Evolutionary conservation across 2,329 filamentous ascomycete species (phyloP), one percentile per base, ranked within the genome.

Genomic region (Aspergillus sp.): DNA sequence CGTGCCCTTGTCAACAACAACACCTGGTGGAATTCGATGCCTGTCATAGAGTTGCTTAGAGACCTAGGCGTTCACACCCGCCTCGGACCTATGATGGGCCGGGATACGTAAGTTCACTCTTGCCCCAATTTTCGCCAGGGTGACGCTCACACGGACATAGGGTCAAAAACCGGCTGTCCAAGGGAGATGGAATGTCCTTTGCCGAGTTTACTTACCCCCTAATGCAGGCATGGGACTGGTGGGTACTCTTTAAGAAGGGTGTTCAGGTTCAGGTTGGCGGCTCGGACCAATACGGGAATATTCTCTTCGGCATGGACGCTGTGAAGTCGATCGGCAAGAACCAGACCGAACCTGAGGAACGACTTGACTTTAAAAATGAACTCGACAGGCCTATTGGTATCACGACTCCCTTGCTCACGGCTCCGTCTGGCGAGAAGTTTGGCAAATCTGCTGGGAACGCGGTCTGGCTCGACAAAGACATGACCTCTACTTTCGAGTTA

Each of bases 201-300:
- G 89, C 91, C 38, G 95, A 99, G 73, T 96, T 99, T 75, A 85
- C 88, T 44, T 99, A 99, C 71, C 95, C 96, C 1, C 79, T 99
- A 15, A 86, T 98, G 69, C 95, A 99, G 74, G 92, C 90, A 21
- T 98, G 93, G 90, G 95, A 99, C 75, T 99, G 93, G 86, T 98
- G 91, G 91, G 84, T 90, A 67, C 84, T 98, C 79, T 96, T 90
- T 77, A 83, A 85, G 23, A 84, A 83, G 54, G 82, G 84, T 51
- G 83, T 92, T 8, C 89, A 93, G 71, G 85, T 98, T 73, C 92
- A 99, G 77, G 91, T 99, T 55, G 95, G 95, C 60, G 95, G 95
- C 41, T 92, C 92, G 6, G 95, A 99, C 73, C 95, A 99, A 78
- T 98, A 89, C 73, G 95, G 95, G 64, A 99, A 99, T 77, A 98